Percentiles rank a stretch among this genome's conserved stretches.
Conservation (phyloP, 306 rosid genomes). For the Vigna trinervia region DNA sequence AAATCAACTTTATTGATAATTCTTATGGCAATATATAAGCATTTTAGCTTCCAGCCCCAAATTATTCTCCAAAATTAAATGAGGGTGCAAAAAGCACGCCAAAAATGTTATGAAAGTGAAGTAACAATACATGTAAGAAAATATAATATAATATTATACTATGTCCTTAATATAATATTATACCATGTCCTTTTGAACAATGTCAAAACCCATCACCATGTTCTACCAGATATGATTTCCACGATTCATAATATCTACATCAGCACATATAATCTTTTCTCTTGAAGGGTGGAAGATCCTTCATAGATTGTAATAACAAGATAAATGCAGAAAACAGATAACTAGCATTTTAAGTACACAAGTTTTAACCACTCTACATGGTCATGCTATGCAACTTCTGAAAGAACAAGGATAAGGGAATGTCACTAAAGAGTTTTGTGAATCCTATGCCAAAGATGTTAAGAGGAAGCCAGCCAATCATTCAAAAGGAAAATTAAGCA, state of each 20-base stretch:
- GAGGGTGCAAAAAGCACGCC: conserved; percentile 10
- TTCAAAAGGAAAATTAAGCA: conserved; percentile 26
- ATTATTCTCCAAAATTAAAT: conserved; percentile 12
- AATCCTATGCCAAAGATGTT: background rate
- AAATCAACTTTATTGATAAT: conserved; percentile 25
- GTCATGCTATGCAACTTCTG: background rate
- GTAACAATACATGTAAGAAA: background rate
- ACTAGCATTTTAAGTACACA: background rate
- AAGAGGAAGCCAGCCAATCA: conserved; percentile 16
- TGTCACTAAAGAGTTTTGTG: background rate
- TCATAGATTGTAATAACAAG: conserved; percentile 5
- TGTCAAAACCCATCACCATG: conserved; percentile 16
- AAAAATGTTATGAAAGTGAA: conserved; percentile 24
- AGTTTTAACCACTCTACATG: conserved; percentile 2
- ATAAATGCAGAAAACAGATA: conserved; percentile 10
- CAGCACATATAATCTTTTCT: background rate
- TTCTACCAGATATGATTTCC: conserved; percentile 9
- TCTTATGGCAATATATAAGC: conserved; percentile 19
- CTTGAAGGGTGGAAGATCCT: conserved; percentile 25
- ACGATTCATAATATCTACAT: background rate
- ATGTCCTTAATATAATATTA: conserved; percentile 27
- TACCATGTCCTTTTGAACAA: conserved; percentile 29
- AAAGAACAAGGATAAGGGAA: background rate
- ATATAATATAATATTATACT: conserved; percentile 22
- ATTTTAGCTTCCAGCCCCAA: conserved; percentile 30